Percentiles rank a stretch among this genome's conserved stretches.
phyloP scores from a whole-genome alignment of 2,329 filamentous ascomycete genomes.

The Fusarium pseudoanthophilum region DNA sequence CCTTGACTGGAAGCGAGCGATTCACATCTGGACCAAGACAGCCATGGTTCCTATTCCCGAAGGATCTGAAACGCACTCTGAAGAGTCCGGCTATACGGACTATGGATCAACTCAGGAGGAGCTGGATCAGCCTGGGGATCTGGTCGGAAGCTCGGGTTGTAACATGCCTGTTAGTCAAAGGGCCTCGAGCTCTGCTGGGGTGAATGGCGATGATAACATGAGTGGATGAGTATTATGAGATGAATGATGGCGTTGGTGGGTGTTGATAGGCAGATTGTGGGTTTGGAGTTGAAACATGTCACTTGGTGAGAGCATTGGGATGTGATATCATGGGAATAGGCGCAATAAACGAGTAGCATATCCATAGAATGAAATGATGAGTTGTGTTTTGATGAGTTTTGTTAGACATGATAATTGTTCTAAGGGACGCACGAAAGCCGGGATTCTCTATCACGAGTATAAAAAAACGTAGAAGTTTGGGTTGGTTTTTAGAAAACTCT shows the following conservation, averaged over 20 bases:
- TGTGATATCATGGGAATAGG: constrained; percentile 15
- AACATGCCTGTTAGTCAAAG: constrained; percentile 3
- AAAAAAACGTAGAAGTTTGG: too few relatives aligned
- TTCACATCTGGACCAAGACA: constrained; percentile 75
- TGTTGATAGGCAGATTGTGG: constrained; percentile 9
- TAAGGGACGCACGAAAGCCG: background rate
- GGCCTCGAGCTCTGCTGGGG: constrained; percentile 2
- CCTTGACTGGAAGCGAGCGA: constrained; percentile 68
- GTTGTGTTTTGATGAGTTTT: background rate
- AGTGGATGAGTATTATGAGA: background rate
- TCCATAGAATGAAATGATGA: background rate
- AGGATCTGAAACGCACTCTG: constrained; percentile 66
- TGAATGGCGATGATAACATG: constrained; percentile 7
- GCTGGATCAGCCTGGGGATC: constrained; percentile 59
- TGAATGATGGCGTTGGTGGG: background rate
- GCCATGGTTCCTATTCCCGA: constrained; percentile 77
- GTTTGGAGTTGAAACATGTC: constrained; percentile 18
- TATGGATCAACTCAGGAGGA: constrained; percentile 58
- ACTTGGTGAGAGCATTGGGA: background rate
- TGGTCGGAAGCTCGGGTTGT: constrained; percentile 51
- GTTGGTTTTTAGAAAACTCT: background rate
- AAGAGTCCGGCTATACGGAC: constrained; percentile 59
- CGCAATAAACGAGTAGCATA: constrained; percentile 19
- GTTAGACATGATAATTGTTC: background rate
- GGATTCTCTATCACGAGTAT: background rate